Evolutionary conservation across 2,329 filamentous ascomycete genomes (phyloP).

Genomic region (Fusarium hostae): DNA sequence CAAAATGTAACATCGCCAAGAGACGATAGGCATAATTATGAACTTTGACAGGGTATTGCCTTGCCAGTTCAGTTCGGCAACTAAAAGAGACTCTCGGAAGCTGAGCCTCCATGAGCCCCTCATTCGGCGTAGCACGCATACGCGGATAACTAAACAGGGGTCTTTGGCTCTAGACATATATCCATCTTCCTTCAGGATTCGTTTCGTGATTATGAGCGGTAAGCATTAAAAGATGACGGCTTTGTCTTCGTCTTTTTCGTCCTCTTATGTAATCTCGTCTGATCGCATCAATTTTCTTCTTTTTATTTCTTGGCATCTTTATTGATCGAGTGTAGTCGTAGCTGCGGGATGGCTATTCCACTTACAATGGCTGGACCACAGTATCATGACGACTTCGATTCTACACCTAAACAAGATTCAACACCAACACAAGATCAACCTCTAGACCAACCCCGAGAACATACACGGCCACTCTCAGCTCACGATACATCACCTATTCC

Average conservation of each 20-base stretch:
- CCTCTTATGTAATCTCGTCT: neutral
- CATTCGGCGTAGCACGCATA: constrained; percentile 3
- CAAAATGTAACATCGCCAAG: neutral
- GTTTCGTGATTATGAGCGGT: neutral
- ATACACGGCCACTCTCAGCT: neutral
- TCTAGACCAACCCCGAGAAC: neutral
- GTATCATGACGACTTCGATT: neutral
- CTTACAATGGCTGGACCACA: constrained; percentile 6
- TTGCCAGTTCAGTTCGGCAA: neutral
- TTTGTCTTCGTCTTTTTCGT: neutral
- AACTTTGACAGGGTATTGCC: neutral
- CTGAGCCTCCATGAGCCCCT: constrained; percentile 14
- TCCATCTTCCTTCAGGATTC: constrained; percentile 4
- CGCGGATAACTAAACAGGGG: neutral
- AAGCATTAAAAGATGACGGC: neutral
- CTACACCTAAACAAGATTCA: neutral
- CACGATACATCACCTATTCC: neutral
- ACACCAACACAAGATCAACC: neutral
- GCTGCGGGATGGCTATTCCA: neutral
- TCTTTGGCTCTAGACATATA: constrained; percentile 7
- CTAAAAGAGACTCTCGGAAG: constrained; percentile 1
- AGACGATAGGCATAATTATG: neutral
- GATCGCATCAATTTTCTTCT: neutral
- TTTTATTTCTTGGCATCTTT: neutral
- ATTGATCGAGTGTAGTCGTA: neutral